These are phyloP conservation scores for Monosporascus cannonballus DNA, from an alignment of 2,329 filamentous ascomycete genomes.

Conservation along the genomic window DNA sequence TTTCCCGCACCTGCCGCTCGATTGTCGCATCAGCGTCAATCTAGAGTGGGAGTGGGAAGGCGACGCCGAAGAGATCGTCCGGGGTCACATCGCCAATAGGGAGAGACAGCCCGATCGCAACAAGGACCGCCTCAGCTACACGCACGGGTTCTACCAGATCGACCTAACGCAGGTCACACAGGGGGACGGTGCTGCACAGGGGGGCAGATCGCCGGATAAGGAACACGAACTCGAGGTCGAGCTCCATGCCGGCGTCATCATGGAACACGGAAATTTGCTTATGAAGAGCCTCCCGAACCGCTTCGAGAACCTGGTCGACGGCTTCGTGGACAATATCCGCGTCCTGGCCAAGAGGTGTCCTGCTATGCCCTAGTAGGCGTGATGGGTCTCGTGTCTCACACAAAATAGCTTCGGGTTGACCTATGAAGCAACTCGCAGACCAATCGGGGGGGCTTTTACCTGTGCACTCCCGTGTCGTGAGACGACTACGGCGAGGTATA, in stretches of 20 bases:
- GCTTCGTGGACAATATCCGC: constrained; percentile 68
- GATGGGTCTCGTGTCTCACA: not conserved
- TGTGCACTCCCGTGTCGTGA: too few relatives aligned
- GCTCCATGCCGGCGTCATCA: constrained; percentile 54
- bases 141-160: constrained; percentile 79
- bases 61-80: constrained; percentile 50
- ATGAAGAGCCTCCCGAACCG: constrained; percentile 46
- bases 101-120: constrained; percentile 54
- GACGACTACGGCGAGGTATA: too few relatives aligned
- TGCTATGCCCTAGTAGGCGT: not conserved
- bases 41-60: constrained; percentile 87
- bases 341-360: constrained; percentile 40
- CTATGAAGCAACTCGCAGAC: too few relatives aligned
- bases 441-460: too few relatives aligned
- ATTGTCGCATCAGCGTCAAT: constrained; percentile 91
- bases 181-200: constrained; percentile 28
- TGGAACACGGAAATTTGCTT: constrained; percentile 58
- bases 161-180: constrained; percentile 86
- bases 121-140: constrained; percentile 90
- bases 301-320: constrained; percentile 64
- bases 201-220: constrained; percentile 43
- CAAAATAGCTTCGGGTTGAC: not conserved
- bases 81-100: constrained; percentile 28
- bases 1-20: constrained; percentile 70
- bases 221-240: constrained; percentile 81